Base-by-base conservation (phyloP, 2,329 filamentous ascomycete genomes). In the Aspergillus sp. region DNA sequence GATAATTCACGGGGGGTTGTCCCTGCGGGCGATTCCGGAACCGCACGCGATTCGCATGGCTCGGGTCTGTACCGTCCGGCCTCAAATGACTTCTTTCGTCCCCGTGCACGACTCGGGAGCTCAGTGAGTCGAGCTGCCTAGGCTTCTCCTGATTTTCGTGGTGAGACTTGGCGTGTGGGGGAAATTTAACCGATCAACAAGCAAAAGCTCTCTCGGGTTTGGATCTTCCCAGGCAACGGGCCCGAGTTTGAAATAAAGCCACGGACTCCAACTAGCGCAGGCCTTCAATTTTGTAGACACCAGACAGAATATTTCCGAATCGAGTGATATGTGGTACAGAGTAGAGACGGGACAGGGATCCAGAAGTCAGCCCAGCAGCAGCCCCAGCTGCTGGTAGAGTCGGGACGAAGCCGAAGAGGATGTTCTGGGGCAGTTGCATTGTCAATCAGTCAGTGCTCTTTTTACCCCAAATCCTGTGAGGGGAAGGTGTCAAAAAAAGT, bases 391-490 rank as follows among this genome's bases (percentile, higher is more conserved):
- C 34, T 5, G n/a, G 34, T n/a, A 37, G 4, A 37, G 34, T 13
- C 15, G 15, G 34, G 5, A 37, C n/a, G 34, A 4, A 37, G 15
- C 34, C 34, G 34, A 30, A 30, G 27, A 30, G 27, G 27, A 30
- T 30, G 27, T 30, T 11, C 27, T 30, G 27, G 27, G 27, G 27
- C 27, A 30, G 9, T 11, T 37, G 34, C 12, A 13, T 15, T 37
- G 34, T 37, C 34, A 37, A 30, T 30, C 27, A 30, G 27, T 30
- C 8, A 1, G 27, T 3, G 27, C 27, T 30, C 34, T 39, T 11
- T 52, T 48, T 70, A 69, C 68, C 66, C 68, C 68, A 68, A 71
- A 54, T 66, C 50, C 56, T 61, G 67, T 70, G 68, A 71, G 68
- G 68, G 68, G 68, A 68, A 67, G 57, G 5, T 22, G 41, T 42